Evolutionary conservation across 2,329 filamentous ascomycete species (phyloP).

Genomic region (Pseudogymnoascus sp.): DNA sequence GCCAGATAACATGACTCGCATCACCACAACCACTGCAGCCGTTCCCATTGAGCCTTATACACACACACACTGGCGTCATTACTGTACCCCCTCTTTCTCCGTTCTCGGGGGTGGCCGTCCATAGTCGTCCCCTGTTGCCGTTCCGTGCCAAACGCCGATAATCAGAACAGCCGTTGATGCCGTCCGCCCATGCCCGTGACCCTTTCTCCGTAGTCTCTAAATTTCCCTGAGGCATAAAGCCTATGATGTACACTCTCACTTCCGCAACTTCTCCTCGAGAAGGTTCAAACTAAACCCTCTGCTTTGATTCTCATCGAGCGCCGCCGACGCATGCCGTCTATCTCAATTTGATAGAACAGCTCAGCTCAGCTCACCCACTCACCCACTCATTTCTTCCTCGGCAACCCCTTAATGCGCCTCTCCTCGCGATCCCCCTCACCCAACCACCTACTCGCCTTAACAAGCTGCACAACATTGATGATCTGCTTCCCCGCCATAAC

Average conservation of each 20-base stretch:
- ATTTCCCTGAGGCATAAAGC: not conserved
- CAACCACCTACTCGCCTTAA: conserved; percentile 86
- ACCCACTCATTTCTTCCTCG: conserved; percentile 34
- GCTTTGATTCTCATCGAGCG: not conserved
- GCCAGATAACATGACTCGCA: not conserved
- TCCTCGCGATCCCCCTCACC: conserved; percentile 78
- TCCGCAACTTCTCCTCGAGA: not conserved
- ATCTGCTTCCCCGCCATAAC: conserved; percentile 88
- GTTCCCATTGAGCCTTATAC: not conserved
- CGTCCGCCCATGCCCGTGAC: not conserved
- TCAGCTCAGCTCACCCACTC: not conserved
- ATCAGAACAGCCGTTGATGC: not conserved
- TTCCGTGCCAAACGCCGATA: conserved; percentile 4
- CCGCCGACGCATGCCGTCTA: not conserved
- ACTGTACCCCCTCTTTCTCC: not conserved
- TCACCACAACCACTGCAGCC: not conserved
- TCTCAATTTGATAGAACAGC: not conserved
- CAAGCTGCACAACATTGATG: conserved; percentile 88
- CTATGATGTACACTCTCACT: not conserved
- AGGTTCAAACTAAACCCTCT: not conserved
- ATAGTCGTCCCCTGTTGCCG: not conserved
- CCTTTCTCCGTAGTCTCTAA: not conserved
- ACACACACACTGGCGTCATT: not conserved
- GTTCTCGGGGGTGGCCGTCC: not conserved
- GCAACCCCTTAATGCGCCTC: conserved; percentile 48